Percentiles rank a stretch among this genome's conserved stretches.
These are phyloP conservation scores for Geosiphon pyriformis DNA, from an alignment of 192 early-diverging fungal species.

Conservation along the genomic window DNA sequence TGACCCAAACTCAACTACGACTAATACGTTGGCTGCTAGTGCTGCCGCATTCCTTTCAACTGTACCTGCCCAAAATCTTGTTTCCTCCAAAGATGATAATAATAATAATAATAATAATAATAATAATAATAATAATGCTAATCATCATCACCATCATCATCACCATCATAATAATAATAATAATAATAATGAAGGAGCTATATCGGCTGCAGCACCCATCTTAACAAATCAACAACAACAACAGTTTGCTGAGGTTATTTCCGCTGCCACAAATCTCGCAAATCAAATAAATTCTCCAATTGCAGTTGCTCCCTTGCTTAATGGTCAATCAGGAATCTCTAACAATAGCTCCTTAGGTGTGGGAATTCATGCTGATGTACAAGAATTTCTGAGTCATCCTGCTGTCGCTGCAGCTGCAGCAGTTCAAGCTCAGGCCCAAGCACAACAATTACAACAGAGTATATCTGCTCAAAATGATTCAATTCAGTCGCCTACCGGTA, in stretches of 20 bases:
- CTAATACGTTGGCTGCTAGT: neutral
- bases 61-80: neutral
- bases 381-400: constrained; percentile 7
- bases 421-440: neutral
- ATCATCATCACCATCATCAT: too few relatives aligned
- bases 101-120: too few relatives aligned
- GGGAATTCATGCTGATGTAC: constrained; percentile 5
- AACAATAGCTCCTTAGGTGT: neutral
- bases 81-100: too few relatives aligned
- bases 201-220: neutral
- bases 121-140: too few relatives aligned
- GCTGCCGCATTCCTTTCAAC: constrained; percentile 2
- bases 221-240: constrained; percentile 5
- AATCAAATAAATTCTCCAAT: constrained; percentile 14
- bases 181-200: too few relatives aligned
- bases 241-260: neutral
- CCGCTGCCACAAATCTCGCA: neutral
- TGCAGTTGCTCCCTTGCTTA: constrained; percentile 15
- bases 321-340: too few relatives aligned
- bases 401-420: too few relatives aligned
- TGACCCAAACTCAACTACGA: neutral
- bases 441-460: neutral
- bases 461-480: too few relatives aligned
- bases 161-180: too few relatives aligned
- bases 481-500: too few relatives aligned